phyloP scores from a whole-genome alignment of 805 yeast species.

The Kluyveromyces nonfermentans region DNA sequence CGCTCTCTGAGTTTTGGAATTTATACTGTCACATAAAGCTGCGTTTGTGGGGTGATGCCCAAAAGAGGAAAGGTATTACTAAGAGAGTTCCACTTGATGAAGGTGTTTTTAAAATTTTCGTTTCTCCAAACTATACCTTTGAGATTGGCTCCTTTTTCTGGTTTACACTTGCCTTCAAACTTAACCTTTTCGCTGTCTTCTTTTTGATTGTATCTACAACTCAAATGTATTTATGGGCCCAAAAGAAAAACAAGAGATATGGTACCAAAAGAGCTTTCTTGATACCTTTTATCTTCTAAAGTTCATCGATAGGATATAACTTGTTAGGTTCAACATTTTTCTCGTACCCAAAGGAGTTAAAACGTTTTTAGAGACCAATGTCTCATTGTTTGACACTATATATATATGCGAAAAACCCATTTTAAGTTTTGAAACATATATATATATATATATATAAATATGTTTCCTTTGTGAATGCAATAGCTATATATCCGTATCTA shows the following conservation, averaged over 20 bases:
- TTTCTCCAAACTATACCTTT: constrained; percentile 93
- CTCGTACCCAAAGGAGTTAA: too few species aligned
- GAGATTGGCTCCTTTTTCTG: constrained; percentile 71
- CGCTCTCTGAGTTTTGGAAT: constrained; percentile 62
- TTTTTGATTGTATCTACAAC: constrained; percentile 61
- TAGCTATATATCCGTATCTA: not conserved
- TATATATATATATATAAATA: not conserved
- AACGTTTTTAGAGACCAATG: not conserved
- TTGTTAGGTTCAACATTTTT: too few species aligned
- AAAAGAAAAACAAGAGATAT: constrained; percentile 73
- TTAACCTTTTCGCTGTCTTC: constrained; percentile 67
- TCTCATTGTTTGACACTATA: constrained; percentile 57
- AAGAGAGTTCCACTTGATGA: constrained; percentile 49
- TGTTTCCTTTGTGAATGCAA: not conserved
- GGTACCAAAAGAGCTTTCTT: constrained; percentile 70
- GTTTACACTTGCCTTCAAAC: constrained; percentile 53
- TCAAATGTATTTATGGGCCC: constrained; percentile 92
- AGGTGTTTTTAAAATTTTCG: constrained; percentile 68
- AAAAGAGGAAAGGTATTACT: constrained; percentile 27
- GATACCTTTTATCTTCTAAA: constrained; percentile 62
- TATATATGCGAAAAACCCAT: constrained; percentile 52
- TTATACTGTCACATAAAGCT: constrained; percentile 61
- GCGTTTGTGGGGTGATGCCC: constrained; percentile 36
- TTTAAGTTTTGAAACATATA: constrained; percentile 37
- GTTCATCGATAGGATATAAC: too few species aligned